Evolutionary conservation across 352 stramenopile genomes (phyloP).

Genomic region (Globisporangium alternatum): DNA sequence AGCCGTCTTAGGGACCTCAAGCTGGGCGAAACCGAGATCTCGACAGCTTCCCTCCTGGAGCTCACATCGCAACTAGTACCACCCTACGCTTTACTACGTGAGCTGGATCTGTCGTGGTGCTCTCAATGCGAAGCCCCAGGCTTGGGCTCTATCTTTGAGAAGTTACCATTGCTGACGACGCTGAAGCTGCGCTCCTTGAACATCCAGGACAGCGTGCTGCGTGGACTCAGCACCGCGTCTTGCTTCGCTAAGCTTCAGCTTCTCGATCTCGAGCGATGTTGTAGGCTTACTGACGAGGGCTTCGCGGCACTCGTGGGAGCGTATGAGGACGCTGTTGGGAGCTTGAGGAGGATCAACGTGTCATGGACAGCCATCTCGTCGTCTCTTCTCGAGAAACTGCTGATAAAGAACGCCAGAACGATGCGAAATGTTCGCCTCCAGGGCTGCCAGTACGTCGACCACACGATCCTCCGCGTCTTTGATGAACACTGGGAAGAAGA

Average conservation of each 20-base stretch:
- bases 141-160: constrained; percentile 12
- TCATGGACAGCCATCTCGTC: constrained; percentile 22
- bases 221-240: neutral
- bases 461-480: constrained; percentile 15
- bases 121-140: constrained; percentile 10
- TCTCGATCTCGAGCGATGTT: constrained; percentile 27
- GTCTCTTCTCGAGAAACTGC: neutral
- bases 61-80: neutral
- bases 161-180: constrained; percentile 8
- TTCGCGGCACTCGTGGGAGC: constrained; percentile 15
- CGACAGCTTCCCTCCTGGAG: constrained; percentile 5
- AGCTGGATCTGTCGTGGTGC: constrained; percentile 28
- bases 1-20: constrained; percentile 4
- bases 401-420: constrained; percentile 9
- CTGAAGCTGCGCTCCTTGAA: constrained; percentile 21
- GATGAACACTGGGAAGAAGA: constrained; percentile 1
- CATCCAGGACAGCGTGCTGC: constrained; percentile 16
- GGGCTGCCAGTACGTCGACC: constrained; percentile 18
- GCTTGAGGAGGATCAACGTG: constrained; percentile 23
- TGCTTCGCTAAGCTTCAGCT: constrained; percentile 9
- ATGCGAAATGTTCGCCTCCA: constrained; percentile 21
- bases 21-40: constrained; percentile 21
- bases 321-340: neutral
- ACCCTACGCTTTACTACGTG: neutral
- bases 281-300: constrained; percentile 10